Evolutionary conservation across 768 basidiomycete species (phyloP), one percentile per base, ranked within the genome.

Genomic region (Naganishia onofrii): DNA sequence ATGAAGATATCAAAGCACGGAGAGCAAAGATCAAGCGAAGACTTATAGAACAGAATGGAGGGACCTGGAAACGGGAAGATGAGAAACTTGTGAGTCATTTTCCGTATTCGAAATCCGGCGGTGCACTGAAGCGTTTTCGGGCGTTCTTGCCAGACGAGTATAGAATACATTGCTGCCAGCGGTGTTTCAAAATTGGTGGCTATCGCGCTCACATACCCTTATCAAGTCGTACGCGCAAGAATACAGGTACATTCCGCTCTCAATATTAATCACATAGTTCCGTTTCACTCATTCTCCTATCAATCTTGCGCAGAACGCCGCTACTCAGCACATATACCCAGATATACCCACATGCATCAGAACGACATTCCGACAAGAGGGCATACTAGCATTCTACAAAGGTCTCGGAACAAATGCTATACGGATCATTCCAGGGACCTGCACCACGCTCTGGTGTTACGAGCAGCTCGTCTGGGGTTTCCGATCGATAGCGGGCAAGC

Each of bases 371-470:
- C 78, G 82, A 38, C 84, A 88, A 69, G 94, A 96, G 79, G 90
- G 94, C 13, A 51, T 89, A 19, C 82, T 84, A 56, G 95, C 92
- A 0, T 98, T 98, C 79, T 99, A 97, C 82, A 90, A 94, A 58
- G 96, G 96, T 0, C 85, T 99, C 9, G 94, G 89, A 1, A 94
- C 92, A 31, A 98, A 97, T 77, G 85, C 96, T 29, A 88, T 99
- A 15, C 87, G 96, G 17, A 94, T 99, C 58, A 85, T 98, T 19
- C 96, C 96, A 0, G 96, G 95, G 32, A 98, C 95, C 3, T 97
- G 95, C 79, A 90, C 97, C 55, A 98, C 95, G 5, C 96, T 98
- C 74, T 95, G 98, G 46, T 93, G 97, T 23, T 99, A 98, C 79
- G 96, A 82, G 73, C 81, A 82, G 65, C 44, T 82, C 42, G 78